Conservation (phyloP, 2,329 filamentous ascomycete species). For the Fusarium nanum region DNA sequence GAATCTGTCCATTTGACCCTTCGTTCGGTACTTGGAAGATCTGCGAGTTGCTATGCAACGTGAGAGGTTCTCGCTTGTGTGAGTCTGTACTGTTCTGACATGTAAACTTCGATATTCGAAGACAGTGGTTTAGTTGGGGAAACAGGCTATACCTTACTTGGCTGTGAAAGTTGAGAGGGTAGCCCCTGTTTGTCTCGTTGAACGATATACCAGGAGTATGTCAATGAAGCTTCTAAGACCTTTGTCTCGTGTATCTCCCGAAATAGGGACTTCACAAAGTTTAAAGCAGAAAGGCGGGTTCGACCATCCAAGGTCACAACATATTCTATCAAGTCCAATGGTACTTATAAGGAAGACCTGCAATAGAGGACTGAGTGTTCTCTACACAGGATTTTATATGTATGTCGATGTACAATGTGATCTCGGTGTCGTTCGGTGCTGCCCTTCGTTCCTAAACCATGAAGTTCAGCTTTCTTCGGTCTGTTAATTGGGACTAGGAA, state of each 20-base stretch:
- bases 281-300: not conserved
- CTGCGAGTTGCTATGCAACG: not conserved
- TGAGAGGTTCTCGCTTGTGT: not conserved
- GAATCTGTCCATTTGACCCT: not conserved
- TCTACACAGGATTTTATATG: too few relatives aligned
- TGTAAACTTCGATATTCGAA: not conserved
- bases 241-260: too few relatives aligned
- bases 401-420: too few relatives aligned
- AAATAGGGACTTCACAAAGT: too few relatives aligned
- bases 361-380: too few relatives aligned
- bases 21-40: not conserved
- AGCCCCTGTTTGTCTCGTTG: not conserved
- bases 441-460: too few relatives aligned
- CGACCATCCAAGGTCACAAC: not conserved
- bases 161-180: too few relatives aligned
- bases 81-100: not conserved
- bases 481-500: not conserved
- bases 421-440: too few relatives aligned
- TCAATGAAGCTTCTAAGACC: not conserved
- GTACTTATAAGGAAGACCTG: not conserved
- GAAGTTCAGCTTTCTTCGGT: fast-evolving
- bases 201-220: not conserved
- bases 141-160: not conserved
- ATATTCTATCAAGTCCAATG: not conserved
- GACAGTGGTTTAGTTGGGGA: not conserved